These are phyloP conservation scores for Corylus americana DNA, from an alignment of 306 rosid species.

Conservation along the genomic window DNA sequence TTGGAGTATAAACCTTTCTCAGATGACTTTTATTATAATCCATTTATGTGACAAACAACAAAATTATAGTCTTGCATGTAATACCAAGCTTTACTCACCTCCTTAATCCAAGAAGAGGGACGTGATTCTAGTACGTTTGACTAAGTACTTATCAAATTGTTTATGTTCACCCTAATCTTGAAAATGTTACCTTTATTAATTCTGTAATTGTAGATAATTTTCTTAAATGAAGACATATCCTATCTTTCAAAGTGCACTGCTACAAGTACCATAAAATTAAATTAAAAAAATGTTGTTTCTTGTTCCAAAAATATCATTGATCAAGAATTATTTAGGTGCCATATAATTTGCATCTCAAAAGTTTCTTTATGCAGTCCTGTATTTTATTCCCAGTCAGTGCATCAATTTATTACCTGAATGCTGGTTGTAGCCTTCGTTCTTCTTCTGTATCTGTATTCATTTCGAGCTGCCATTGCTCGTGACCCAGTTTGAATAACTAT, in stretches of 20 bases:
- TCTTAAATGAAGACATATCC: background rate
- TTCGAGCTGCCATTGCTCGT: slow-evolving; percentile 80
- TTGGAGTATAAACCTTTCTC: background rate
- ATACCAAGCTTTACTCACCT: background rate
- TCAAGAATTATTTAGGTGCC: slow-evolving; percentile 16
- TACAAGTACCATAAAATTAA: background rate
- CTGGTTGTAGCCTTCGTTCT: slow-evolving; percentile 72
- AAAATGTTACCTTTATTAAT: background rate
- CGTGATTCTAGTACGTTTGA: background rate
- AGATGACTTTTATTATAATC: background rate
- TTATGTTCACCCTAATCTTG: background rate
- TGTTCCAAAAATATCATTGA: background rate
- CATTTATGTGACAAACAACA: background rate
- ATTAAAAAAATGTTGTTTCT: background rate
- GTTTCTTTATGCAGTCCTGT: background rate
- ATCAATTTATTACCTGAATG: slow-evolving; percentile 56
- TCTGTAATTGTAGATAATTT: background rate
- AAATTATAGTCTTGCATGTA: background rate
- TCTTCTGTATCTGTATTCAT: slow-evolving; percentile 62
- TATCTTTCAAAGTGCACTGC: background rate
- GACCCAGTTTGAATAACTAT: slow-evolving; percentile 71
- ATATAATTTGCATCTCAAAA: background rate
- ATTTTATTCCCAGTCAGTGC: slow-evolving; percentile 18
- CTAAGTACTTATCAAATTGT: background rate
- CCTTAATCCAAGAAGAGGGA: background rate